A percentile compares a stretch with the other conserved stretches of the same genome.
Evolutionary conservation across 2,329 filamentous ascomycete species (phyloP).

Genomic region (Ilyonectria robusta): DNA sequence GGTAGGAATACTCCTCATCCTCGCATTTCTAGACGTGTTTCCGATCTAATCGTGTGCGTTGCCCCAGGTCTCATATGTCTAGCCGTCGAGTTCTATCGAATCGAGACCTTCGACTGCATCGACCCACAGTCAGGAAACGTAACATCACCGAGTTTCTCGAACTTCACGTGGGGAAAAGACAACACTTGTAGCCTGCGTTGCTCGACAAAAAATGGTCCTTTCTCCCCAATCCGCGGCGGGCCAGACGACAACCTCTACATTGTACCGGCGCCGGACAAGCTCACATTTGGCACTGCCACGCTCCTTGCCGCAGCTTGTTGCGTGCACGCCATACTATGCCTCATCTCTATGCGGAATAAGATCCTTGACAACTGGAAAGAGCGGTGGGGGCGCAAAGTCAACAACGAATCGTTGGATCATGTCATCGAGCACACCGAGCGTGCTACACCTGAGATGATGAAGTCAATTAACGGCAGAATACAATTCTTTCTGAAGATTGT

Average conservation of each 20-base stretch:
- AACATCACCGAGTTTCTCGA: constrained; percentile 50
- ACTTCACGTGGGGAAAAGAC: constrained; percentile 61
- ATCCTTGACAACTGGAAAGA: constrained; percentile 74
- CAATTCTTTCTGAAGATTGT: constrained; percentile 67
- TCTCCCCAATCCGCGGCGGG: constrained; percentile 68
- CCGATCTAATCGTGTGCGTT: neutral
- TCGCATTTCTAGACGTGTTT: accelerated
- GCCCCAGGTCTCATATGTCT: constrained; percentile 69
- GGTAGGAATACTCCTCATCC: constrained; percentile 55
- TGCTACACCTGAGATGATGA: constrained; percentile 66
- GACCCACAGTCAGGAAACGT: constrained; percentile 55
- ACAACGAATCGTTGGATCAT: constrained; percentile 52
- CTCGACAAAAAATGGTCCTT: constrained; percentile 60
- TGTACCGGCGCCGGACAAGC: constrained; percentile 67
- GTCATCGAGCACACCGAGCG: constrained; percentile 68
- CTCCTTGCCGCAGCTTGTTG: constrained; percentile 75
- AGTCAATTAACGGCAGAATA: constrained; percentile 68
- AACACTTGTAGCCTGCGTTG: constrained; percentile 65
- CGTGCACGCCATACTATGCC: constrained; percentile 73
- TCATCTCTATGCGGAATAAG: constrained; percentile 75
- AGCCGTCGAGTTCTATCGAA: constrained; percentile 75
- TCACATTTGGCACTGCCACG: constrained; percentile 72
- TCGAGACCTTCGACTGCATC: constrained; percentile 59
- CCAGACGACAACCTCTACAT: constrained; percentile 74
- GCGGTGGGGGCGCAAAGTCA: constrained; percentile 47